These are phyloP conservation scores for Rhizophlyctis rosea DNA, from an alignment of 192 early-diverging fungal genomes.

Conservation along the genomic window DNA sequence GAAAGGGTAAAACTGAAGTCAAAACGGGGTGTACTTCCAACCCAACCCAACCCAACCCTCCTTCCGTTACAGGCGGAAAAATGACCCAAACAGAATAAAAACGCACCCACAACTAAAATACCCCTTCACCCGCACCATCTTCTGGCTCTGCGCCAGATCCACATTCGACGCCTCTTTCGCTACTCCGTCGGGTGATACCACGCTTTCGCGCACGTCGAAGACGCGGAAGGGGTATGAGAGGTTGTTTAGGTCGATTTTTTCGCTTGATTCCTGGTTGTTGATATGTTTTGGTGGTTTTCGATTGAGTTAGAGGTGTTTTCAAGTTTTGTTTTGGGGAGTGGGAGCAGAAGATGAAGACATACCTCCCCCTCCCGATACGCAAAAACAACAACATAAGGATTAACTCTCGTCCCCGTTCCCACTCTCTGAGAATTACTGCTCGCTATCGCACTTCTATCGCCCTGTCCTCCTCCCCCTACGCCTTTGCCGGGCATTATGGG, in stretches of 20 bases:
- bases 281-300: no score
- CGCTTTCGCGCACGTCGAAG: conserved; percentile 30
- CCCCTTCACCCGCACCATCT: conserved; percentile 23
- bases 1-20: no score
- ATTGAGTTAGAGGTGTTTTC: no score
- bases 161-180: conserved; percentile 12
- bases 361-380: conserved; percentile 35
- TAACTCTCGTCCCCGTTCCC: conserved; percentile 10
- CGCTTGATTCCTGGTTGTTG: conserved; percentile 22
- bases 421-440: conserved; percentile 8
- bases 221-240: conserved; percentile 34
- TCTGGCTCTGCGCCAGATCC: conserved; percentile 26
- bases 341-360: no score
- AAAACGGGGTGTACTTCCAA: no score
- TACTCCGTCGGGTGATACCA: neutral
- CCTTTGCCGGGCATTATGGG: neutral
- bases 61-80: neutral
- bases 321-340: no score
- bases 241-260: conserved; percentile 38
- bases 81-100: neutral
- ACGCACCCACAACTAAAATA: conserved; percentile 43
- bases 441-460: conserved; percentile 17
- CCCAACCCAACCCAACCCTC: neutral
- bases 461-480: neutral
- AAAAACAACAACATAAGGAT: conserved; percentile 30